Base-by-base conservation (phyloP, 768 basidiomycete genomes). In the Udeniomyces megalosporus region DNA sequence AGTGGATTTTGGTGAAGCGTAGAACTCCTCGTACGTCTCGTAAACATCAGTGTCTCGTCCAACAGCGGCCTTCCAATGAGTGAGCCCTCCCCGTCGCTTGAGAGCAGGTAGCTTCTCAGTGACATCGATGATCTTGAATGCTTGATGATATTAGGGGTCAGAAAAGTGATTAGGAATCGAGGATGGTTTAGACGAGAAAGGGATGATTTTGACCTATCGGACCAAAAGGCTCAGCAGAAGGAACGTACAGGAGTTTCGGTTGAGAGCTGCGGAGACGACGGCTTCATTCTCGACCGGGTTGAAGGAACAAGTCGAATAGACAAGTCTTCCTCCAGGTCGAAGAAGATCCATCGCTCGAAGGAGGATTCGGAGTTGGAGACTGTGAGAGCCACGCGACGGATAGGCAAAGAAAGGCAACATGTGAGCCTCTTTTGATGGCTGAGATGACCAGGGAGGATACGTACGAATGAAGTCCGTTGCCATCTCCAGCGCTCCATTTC, bases 261-360 rank as follows among this genome's bases (percentile, higher is more conserved):
- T 81, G 42, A 97, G 77, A 0, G 88, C 90, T 48, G 86, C 84
- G 1, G 88, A 85, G 35, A 97, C 77, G 65, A 97, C 93, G 8
- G 95, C 89, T 72, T 99, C 95, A 71, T 99, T 96, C 74, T 99
- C 95, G 14, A 90, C 80, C 1, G 95, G 95, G 72, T 97, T 97
- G 67, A 97, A 77, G 0, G 92, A 96, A 70, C 95, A 97, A 0
- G 95, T 99, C 5, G 95, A 97, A 72, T 97, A 99, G 20, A 97
- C 92, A 65, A 97, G 85, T 38, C 86, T 83, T 8, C 92, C 93
- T n/a, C 83, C 81, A 32, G 83, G 82, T 65, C 80, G 78, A 45
- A 99, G 80, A 75, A 97, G 80, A 60, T 84, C 82, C 87, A 99
- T 95, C 0, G 85, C 93, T 22, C 95, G 85, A 64, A 85, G 79